phyloP scores from a whole-genome alignment of 257 asterid genomes.

The Gardenia jasminoides region DNA sequence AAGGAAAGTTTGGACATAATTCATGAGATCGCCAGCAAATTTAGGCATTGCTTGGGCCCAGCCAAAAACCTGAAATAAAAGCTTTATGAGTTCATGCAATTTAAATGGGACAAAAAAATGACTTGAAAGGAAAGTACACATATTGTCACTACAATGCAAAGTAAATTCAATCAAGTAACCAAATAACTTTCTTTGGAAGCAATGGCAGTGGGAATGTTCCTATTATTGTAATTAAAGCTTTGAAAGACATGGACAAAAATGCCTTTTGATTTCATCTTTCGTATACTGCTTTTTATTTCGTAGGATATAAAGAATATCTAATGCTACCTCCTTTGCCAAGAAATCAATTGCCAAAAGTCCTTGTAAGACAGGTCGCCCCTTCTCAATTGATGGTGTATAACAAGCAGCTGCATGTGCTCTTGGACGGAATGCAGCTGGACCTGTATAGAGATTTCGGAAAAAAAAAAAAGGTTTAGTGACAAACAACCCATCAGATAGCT shows the following conservation, averaged over 20 bases:
- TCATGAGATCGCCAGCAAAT: slow-evolving; percentile 81
- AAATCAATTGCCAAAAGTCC: slow-evolving; percentile 92
- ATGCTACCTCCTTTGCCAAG: slow-evolving; percentile 88
- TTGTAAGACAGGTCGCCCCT: slow-evolving; percentile 94
- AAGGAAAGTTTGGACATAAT: slow-evolving; percentile 88
- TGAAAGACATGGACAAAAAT: not conserved
- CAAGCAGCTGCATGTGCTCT: slow-evolving; percentile 74
- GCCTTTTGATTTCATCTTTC: not conserved
- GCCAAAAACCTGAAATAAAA: slow-evolving; percentile 76
- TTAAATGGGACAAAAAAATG: not conserved
- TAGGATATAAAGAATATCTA: not conserved
- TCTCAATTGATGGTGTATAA: slow-evolving; percentile 74
- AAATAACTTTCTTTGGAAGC: too few species aligned
- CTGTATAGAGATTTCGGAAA: slow-evolving; percentile 36
- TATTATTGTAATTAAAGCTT: not conserved
- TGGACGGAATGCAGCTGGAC: slow-evolving; percentile 99
- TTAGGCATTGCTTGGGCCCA: slow-evolving; percentile 99
- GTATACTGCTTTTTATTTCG: not conserved
- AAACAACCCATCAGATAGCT: not conserved
- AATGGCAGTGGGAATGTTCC: not conserved
- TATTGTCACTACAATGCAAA: not conserved
- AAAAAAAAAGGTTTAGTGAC: not conserved
- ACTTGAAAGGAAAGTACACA: not conserved
- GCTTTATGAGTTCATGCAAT: slow-evolving; percentile 6
- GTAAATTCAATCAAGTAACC: not conserved